phyloP scores from a whole-genome alignment of 768 basidiomycete species.

The Tephrocybe sp. region DNA sequence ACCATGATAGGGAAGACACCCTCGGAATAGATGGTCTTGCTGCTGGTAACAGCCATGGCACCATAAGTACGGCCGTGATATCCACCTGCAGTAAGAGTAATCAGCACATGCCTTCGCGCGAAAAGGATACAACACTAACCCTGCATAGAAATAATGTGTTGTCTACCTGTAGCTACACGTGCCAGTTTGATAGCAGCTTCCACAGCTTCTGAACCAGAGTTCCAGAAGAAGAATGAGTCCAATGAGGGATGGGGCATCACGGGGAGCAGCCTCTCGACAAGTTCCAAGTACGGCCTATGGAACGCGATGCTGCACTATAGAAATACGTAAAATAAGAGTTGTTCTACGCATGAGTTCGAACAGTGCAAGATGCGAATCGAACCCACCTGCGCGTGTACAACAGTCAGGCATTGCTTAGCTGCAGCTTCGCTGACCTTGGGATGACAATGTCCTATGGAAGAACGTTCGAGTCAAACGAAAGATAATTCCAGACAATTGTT shows the following conservation, averaged over 20 bases:
- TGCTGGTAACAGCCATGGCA: conserved; percentile 90
- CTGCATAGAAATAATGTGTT: conserved; percentile 92
- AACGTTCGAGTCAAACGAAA: background rate
- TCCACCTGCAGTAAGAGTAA: conserved; percentile 39
- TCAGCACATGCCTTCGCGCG: background rate
- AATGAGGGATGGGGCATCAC: conserved; percentile 89
- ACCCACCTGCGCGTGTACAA: conserved; percentile 76
- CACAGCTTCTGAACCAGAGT: conserved; percentile 91
- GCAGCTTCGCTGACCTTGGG: conserved; percentile 84
- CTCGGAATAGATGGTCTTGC: conserved; percentile 88
- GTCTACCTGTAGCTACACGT: conserved; percentile 69
- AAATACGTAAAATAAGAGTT: background rate
- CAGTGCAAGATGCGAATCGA: background rate
- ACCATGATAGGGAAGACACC: conserved; percentile 85
- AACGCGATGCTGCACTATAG: conserved; percentile 84
- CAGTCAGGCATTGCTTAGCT: conserved; percentile 79
- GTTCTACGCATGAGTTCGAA: background rate
- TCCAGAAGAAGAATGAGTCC: conserved; percentile 97
- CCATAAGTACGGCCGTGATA: conserved; percentile 95
- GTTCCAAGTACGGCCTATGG: conserved; percentile 80
- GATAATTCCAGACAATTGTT: background rate
- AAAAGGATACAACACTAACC: conserved; percentile 33
- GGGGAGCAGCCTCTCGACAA: conserved; percentile 82
- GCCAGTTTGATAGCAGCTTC: conserved; percentile 91
- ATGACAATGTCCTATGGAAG: conserved; percentile 73